Conservation (phyloP, 2,329 filamentous ascomycete species). For the Sporothrix mexicana region DNA sequence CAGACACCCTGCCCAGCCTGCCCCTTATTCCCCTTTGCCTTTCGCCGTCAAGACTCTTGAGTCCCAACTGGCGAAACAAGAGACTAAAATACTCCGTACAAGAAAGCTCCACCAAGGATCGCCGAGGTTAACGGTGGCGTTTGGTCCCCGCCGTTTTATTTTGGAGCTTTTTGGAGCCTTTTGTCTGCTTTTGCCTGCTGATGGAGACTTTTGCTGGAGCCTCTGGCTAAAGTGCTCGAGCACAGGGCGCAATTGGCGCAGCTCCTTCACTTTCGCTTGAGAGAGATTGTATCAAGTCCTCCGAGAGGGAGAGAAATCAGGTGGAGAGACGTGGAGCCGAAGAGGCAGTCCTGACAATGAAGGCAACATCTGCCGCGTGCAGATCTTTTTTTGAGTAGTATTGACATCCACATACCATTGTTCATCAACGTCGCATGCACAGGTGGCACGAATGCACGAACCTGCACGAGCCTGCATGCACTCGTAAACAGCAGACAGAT, state of each 20-base stretch:
- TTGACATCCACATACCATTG: too few species aligned
- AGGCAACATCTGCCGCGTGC: not conserved
- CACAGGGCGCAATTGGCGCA: not conserved
- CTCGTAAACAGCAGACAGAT: not conserved
- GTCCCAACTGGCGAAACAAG: too few species aligned
- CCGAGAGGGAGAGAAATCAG: too few species aligned
- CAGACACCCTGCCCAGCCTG: not conserved
- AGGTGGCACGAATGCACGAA: too few species aligned
- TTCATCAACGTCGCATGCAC: too few species aligned
- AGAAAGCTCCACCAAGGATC: not conserved
- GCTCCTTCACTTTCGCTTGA: constrained; percentile 12
- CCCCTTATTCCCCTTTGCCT: not conserved
- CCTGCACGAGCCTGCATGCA: not conserved
- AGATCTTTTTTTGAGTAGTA: not conserved
- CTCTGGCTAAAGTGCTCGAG: not conserved
- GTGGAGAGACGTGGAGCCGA: not conserved
- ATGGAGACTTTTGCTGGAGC: too few species aligned
- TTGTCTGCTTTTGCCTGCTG: not conserved
- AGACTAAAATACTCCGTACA: not conserved
- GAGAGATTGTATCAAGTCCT: not conserved
- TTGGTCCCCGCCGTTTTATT: not conserved
- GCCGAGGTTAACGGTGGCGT: constrained; percentile 10
- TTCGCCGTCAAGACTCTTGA: not conserved
- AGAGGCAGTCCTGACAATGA: not conserved
- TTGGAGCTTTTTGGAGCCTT: not conserved